Conservation (phyloP, 129 eudicot genomes). For the Chrysanthemum seticuspe region DNA sequence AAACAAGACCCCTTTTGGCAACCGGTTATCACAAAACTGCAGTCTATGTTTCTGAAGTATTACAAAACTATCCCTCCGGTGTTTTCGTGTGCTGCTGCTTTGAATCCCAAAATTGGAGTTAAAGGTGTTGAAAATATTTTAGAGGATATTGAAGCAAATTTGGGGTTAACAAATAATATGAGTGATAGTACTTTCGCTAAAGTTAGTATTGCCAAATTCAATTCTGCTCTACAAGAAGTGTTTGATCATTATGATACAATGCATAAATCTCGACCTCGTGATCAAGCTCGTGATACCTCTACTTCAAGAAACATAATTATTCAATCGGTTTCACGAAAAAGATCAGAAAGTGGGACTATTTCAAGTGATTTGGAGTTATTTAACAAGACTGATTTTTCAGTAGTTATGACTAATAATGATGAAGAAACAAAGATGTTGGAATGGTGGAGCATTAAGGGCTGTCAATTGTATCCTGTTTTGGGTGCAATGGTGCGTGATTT, state of each 20-base stretch:
- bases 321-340: conserved; percentile 7
- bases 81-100: no score
- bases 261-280: conserved; percentile 5
- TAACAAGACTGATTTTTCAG: conserved; percentile 1
- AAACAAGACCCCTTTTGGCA: no score
- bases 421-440: conserved; percentile 6
- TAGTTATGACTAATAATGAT: conserved; percentile 16
- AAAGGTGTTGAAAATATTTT: no score
- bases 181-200: neutral
- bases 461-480: conserved; percentile 19
- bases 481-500: conserved; percentile 15
- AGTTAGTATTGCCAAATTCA: neutral
- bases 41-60: no score
- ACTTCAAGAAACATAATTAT: neutral
- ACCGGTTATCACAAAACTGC: no score
- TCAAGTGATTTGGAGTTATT: conserved; percentile 21
- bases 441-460: conserved; percentile 23
- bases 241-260: conserved; percentile 10
- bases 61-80: no score
- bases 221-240: neutral
- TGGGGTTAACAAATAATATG: no score
- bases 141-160: no score
- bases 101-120: no score
- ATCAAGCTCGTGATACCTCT: neutral
- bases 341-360: neutral